These are phyloP conservation scores for Aspergillus diversus DNA, from an alignment of 495 filamentous ascomycete species.

Conservation along the genomic window DNA sequence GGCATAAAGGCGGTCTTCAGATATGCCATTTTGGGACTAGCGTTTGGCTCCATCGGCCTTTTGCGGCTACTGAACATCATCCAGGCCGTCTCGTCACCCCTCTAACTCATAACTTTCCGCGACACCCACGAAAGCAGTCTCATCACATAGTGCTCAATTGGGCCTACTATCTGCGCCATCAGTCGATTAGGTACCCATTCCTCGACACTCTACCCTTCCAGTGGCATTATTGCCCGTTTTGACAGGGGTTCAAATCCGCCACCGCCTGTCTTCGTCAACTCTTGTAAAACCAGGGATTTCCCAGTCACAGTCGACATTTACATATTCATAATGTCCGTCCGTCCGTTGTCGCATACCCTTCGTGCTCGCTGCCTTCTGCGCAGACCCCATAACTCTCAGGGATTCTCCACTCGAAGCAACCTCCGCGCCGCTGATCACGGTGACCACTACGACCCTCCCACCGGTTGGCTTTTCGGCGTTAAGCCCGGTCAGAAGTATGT, in stretches of 20 bases:
- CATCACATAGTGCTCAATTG: constrained; percentile 32
- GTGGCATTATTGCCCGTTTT: constrained; percentile 14
- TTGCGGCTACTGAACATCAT: constrained; percentile 53
- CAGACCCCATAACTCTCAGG: constrained; percentile 42
- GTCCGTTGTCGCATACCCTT: constrained; percentile 45
- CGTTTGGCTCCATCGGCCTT: constrained; percentile 46
- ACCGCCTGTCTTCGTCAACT: constrained; percentile 24
- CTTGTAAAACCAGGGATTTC: constrained; percentile 15
- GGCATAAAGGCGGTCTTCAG: constrained; percentile 37
- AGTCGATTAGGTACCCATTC: constrained; percentile 18
- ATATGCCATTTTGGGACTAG: constrained; percentile 41
- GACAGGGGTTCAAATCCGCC: constrained; percentile 28
- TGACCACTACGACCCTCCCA: constrained; percentile 85
- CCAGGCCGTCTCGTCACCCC: constrained; percentile 41
- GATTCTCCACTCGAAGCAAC: constrained; percentile 48
- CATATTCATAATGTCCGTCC: constrained; percentile 46
- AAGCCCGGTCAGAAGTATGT: constrained; percentile 91
- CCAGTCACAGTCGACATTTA: constrained; percentile 13
- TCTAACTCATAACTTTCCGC: constrained; percentile 31
- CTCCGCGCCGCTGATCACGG: constrained; percentile 62
- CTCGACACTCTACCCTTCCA: constrained; percentile 11
- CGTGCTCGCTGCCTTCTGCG: constrained; percentile 47
- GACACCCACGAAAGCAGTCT: constrained; percentile 28
- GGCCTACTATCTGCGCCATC: constrained; percentile 19
- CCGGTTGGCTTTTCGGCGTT: constrained; percentile 88